Percentiles rank a stretch among this genome's conserved stretches.
phyloP scores from a whole-genome alignment of 2,329 filamentous ascomycete genomes.

The Lachnellula subtilissima region DNA sequence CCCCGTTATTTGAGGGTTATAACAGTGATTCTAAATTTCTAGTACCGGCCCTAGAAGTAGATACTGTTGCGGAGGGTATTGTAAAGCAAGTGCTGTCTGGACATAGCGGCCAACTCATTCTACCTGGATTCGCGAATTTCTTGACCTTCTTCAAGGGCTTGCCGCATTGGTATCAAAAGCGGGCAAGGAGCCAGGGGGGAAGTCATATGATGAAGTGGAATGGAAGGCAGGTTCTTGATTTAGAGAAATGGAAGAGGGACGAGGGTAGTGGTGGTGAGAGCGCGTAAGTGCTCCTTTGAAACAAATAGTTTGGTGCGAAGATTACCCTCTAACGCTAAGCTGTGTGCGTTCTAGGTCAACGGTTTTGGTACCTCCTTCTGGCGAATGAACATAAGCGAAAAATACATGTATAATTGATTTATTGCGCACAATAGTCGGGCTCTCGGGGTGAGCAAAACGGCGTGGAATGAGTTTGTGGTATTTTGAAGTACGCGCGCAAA shows the following conservation, averaged over 20 bases:
- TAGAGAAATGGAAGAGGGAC: conserved; percentile 24
- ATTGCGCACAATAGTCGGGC: too few species aligned
- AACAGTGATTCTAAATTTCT: conserved; percentile 46
- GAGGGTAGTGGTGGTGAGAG: conserved; percentile 20
- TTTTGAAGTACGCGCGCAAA: too few species aligned
- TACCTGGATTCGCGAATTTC: conserved; percentile 43
- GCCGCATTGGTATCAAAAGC: conserved; percentile 60
- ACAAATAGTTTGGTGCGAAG: too few species aligned
- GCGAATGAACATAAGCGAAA: not conserved
- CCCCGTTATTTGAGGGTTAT: conserved; percentile 54
- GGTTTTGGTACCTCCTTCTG: conserved; percentile 19
- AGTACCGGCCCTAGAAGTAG: conserved; percentile 50
- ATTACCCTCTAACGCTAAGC: not conserved
- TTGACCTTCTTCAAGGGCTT: conserved; percentile 44
- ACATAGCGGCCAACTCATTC: conserved; percentile 50
- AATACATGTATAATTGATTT: too few species aligned
- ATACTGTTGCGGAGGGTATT: conserved; percentile 60
- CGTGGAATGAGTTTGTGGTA: too few species aligned
- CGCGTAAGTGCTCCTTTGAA: conserved; percentile 19
- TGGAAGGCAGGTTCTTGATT: conserved; percentile 31
- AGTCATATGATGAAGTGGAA: conserved; percentile 28
- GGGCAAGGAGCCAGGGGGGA: conserved; percentile 39
- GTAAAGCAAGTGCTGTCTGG: conserved; percentile 56
- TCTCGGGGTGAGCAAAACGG: too few species aligned
- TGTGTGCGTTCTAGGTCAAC: conserved; percentile 18